Conservation (phyloP, 2,329 filamentous ascomycete genomes). For the Diplodia intermedia region DNA sequence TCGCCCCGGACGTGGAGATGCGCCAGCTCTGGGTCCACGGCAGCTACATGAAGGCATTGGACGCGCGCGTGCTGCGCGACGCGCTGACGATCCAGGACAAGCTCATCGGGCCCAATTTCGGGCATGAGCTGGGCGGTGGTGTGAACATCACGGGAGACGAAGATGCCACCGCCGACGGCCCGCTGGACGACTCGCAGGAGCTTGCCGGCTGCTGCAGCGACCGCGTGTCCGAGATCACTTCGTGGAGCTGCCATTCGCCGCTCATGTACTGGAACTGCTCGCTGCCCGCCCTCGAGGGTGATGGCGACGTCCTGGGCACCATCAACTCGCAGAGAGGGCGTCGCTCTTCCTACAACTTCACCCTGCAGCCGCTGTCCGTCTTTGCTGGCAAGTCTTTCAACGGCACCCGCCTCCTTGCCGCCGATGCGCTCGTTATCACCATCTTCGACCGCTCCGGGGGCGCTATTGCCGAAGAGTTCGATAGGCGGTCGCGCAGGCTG, state of each 20-base stretch:
- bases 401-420: conserved; percentile 70
- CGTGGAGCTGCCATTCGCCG: conserved; percentile 84
- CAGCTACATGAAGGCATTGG: conserved; percentile 78
- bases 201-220: conserved; percentile 32
- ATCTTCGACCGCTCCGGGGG: conserved; percentile 73
- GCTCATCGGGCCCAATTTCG: conserved; percentile 62
- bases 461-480: conserved; percentile 70
- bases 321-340: conserved; percentile 70
- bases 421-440: conserved; percentile 80
- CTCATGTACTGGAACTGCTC: conserved; percentile 80
- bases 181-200: conserved; percentile 17
- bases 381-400: conserved; percentile 82
- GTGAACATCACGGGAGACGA: conserved; percentile 34
- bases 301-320: conserved; percentile 70
- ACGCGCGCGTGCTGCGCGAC: conserved; percentile 68
- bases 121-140: conserved; percentile 23
- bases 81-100: conserved; percentile 74
- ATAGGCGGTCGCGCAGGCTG: conserved; percentile 63
- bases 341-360: conserved; percentile 74
- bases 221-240: conserved; percentile 20
- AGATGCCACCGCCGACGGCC: conserved; percentile 33
- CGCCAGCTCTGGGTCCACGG: conserved; percentile 83
- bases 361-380: conserved; percentile 77
- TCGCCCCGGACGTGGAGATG: conserved; percentile 75
- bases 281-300: conserved; percentile 62